Evolutionary conservation across 371 early-diverging fungal species (phyloP), one percentile per base, ranked within the genome.

Genomic region (Mortierella sp.): DNA sequence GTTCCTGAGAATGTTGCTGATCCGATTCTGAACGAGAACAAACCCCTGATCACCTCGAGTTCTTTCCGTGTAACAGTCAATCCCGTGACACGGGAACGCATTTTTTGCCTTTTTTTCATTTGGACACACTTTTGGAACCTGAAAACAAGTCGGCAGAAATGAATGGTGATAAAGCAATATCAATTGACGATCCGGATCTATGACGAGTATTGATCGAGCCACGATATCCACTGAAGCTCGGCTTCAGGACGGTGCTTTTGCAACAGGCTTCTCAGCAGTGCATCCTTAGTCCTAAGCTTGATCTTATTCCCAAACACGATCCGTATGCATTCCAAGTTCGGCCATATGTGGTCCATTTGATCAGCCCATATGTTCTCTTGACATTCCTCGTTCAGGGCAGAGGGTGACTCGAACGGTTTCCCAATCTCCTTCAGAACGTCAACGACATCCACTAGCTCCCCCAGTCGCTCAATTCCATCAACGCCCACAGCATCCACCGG

Each of bases 171-270:
- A n/a, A n/a, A n/a, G n/a, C n/a, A n/a, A n/a, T n/a, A n/a, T n/a
- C n/a, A n/a, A n/a, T n/a, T n/a, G n/a, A n/a, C n/a, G n/a, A n/a
- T n/a, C n/a, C n/a, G n/a, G n/a, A n/a, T n/a, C n/a, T n/a, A n/a
- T n/a, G n/a, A n/a, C n/a, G n/a, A 50, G 26, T 51, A 12, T 38
- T 57, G 64, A n/a, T 56, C 26, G 10, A 50, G 48, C 53, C 65
- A 58, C 6, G 46, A 65, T 3, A 54, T 45, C 70, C 70, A 69
- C 13, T 63, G 59, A 10, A 69, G 59, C 39, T 63, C 58, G 0
- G 58, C 64, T 28, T 63, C 70, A 12, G 64, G 70, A 1, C 70
- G 63, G 38, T 69, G 49, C 23, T 54, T 62, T 31, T 42, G 57
- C 12, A 69, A 10, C 18, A 58, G 31, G 2, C 6, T 41, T 42